Percentiles rank a stretch among this genome's conserved stretches.
These are phyloP conservation scores for Sisymbrium irio DNA, from an alignment of 345 rosid species.

Conservation along the genomic window DNA sequence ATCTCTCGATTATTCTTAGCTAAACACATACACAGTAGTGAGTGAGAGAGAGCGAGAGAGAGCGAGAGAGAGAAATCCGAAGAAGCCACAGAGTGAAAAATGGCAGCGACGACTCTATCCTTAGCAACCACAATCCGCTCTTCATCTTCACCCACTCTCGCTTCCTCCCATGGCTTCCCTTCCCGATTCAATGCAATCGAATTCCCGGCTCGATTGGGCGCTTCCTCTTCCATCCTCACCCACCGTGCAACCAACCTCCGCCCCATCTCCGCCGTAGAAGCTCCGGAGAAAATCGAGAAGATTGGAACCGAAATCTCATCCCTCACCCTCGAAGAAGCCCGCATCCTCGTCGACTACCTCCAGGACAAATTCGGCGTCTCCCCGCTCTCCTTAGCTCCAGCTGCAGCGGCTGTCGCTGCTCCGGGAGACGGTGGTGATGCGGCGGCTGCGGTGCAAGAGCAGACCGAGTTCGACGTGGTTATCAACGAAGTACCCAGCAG, in stretches of 20 bases:
- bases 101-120: conserved; percentile 46
- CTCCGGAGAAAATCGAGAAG: conserved; percentile 64
- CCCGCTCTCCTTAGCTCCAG: conserved; percentile 60
- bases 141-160: conserved; percentile 18
- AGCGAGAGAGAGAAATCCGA: neutral
- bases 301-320: conserved; percentile 57
- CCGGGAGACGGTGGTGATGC: conserved; percentile 36
- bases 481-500: conserved; percentile 67
- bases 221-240: conserved; percentile 20
- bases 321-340: conserved; percentile 70
- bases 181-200: conserved; percentile 24
- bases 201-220: conserved; percentile 35
- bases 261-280: conserved; percentile 54
- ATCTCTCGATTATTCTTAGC: too few species aligned
- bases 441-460: conserved; percentile 49
- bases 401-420: conserved; percentile 40
- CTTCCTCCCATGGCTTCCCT: neutral
- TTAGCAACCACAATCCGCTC: conserved; percentile 40
- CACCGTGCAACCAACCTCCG: conserved; percentile 45
- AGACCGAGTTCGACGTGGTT: conserved; percentile 76
- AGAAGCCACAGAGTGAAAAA: conserved; percentile 3
- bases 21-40: neutral
- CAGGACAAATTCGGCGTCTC: conserved; percentile 84
- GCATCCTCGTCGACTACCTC: conserved; percentile 66
- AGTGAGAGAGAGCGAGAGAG: neutral